Percentiles rank a stretch among this genome's conserved stretches.
phyloP scores from a whole-genome alignment of 2,329 filamentous ascomycete genomes.

The Balansia obtecta region DNA sequence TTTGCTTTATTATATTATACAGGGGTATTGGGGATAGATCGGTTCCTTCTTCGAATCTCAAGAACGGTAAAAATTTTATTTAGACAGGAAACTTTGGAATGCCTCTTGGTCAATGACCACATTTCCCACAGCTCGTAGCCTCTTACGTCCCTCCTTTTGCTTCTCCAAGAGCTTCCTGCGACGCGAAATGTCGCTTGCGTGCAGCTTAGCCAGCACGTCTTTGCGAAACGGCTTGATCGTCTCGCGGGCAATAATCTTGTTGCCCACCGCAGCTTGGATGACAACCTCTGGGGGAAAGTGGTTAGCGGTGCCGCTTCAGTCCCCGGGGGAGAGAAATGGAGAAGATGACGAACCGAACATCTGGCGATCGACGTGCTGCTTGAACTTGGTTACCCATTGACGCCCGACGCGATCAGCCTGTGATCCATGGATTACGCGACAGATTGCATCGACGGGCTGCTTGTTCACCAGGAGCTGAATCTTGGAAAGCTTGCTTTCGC shows the following conservation, averaged over 20 bases:
- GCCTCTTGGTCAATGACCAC: conserved; percentile 94
- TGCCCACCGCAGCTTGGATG: conserved; percentile 81
- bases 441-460: conserved; percentile 81
- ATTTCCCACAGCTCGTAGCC: conserved; percentile 71
- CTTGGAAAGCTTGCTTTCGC: conserved; percentile 68
- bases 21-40: not conserved
- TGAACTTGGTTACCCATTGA: conserved; percentile 90
- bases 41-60: not conserved
- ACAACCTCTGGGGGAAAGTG: conserved; percentile 56
- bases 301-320: not conserved
- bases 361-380: conserved; percentile 88
- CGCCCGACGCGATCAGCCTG: conserved; percentile 73
- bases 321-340: not conserved
- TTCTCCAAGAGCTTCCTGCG: conserved; percentile 84
- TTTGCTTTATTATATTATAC: not conserved
- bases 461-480: conserved; percentile 92
- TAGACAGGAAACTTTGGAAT: conserved; percentile 87
- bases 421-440: conserved; percentile 73
- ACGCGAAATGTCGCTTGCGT: conserved; percentile 76
- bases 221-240: conserved; percentile 95
- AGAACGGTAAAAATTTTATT: conserved; percentile 29
- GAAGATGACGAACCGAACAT: conserved; percentile 53
- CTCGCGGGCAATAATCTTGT: conserved; percentile 75
- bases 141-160: conserved; percentile 92
- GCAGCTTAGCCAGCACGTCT: conserved; percentile 84